Evolutionary conservation across 257 asterid genomes (phyloP).

Genomic region (Cordia subcordata): DNA sequence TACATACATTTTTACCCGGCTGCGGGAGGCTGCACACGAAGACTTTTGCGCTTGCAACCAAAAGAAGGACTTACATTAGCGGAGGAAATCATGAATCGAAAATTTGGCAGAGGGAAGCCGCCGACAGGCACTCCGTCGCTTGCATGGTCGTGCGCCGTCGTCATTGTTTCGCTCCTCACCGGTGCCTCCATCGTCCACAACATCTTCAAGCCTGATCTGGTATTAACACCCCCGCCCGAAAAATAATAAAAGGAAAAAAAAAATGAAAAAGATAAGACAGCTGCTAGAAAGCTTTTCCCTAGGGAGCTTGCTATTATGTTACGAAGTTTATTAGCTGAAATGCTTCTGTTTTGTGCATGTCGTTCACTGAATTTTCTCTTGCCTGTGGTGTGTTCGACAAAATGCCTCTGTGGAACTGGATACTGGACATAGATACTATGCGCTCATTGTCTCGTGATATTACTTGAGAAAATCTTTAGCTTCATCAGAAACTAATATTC

Average conservation of each 20-base stretch:
- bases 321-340: not conserved
- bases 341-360: not conserved
- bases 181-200: conserved; percentile 82
- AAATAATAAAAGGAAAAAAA: no score
- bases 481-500: not conserved
- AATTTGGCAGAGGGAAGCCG: conserved; percentile 59
- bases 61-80: not conserved
- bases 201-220: conserved; percentile 75
- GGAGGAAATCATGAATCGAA: conserved; percentile 35
- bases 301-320: not conserved
- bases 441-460: no score
- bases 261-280: not conserved
- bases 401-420: conserved; percentile 24
- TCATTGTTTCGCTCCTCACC: conserved; percentile 63
- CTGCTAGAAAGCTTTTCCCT: not conserved
- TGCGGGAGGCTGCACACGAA: not conserved
- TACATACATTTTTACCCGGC: no score
- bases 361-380: not conserved
- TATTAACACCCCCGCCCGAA: conserved; percentile 1
- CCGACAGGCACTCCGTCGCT: conserved; percentile 82
- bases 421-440: no score
- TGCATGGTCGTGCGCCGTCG: conserved; percentile 69
- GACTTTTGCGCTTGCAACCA: not conserved
- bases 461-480: no score
- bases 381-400: conserved; percentile 35